These are phyloP conservation scores for Somion occarium DNA, from an alignment of 1,284 basidiomycete genomes.

Conservation along the genomic window DNA sequence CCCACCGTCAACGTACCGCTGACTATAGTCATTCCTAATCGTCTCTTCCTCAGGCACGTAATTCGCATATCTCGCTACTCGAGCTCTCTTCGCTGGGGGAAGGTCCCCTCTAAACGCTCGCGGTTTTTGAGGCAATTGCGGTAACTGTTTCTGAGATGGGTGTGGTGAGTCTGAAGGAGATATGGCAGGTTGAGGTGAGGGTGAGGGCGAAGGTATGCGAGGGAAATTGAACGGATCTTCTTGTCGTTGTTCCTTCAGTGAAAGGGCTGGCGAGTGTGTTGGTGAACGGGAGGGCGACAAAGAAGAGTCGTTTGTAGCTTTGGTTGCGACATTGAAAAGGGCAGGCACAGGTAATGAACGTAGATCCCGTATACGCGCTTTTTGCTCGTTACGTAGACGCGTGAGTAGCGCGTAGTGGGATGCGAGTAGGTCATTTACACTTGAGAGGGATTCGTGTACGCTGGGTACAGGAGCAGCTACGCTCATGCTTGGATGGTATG, in stretches of 20 bases:
- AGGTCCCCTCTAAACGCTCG: slow-evolving; percentile 49
- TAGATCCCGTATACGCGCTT: slow-evolving; percentile 6
- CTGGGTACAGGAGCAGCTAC: background rate
- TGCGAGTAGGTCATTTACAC: slow-evolving; percentile 40
- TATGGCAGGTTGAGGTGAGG: slow-evolving; percentile 38
- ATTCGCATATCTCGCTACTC: slow-evolving; percentile 62
- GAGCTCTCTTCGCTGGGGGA: slow-evolving; percentile 65
- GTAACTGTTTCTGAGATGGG: background rate
- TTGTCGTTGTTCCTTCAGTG: slow-evolving; percentile 15
- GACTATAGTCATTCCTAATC: slow-evolving; percentile 91
- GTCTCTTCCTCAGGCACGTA: slow-evolving; percentile 92
- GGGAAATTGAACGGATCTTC: slow-evolving; percentile 40
- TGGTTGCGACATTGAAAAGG: background rate
- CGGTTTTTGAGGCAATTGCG: slow-evolving; percentile 26
- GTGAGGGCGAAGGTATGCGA: slow-evolving; percentile 41
- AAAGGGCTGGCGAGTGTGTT: background rate
- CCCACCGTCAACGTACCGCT: slow-evolving; percentile 85
- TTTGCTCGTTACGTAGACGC: slow-evolving; percentile 34
- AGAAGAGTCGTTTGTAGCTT: background rate
- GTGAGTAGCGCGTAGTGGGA: slow-evolving; percentile 37
- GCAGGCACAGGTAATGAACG: background rate
- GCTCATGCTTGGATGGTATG: background rate
- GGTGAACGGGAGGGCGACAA: background rate
- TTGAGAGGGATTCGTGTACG: slow-evolving; percentile 1
- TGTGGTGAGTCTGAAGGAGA: slow-evolving; percentile 31